Evolutionary conservation across 768 basidiomycete genomes (phyloP).

Genomic region (Botryobasidium botryosum): DNA sequence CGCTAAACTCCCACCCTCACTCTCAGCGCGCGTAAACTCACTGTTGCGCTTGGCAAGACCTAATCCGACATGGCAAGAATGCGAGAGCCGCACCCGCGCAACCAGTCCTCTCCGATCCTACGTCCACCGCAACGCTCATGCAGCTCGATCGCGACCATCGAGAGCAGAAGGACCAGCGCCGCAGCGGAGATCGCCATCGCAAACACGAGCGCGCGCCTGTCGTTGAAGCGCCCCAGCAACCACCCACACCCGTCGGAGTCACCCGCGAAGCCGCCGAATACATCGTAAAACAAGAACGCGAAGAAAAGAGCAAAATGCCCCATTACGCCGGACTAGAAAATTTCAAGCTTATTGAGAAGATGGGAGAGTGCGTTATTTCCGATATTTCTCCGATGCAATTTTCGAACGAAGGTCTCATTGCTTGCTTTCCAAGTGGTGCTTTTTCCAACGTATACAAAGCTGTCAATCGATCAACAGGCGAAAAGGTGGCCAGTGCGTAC

Average conservation of each 20-base stretch:
- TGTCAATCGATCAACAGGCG: constrained; percentile 50
- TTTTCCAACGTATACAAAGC: constrained; percentile 99
- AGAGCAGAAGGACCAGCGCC: too few relatives aligned
- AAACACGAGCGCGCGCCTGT: constrained; percentile 17
- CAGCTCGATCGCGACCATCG: constrained; percentile 13
- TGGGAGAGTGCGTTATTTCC: constrained; percentile 67
- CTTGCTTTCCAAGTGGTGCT: constrained; percentile 49
- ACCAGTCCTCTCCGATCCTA: background rate
- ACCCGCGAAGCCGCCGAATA: constrained; percentile 40
- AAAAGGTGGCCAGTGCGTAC: constrained; percentile 65
- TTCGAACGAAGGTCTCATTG: too few relatives aligned
- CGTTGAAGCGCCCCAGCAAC: constrained; percentile 13
- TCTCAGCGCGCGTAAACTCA: constrained; percentile 13
- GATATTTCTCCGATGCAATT: constrained; percentile 3
- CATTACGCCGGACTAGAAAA: constrained; percentile 67
- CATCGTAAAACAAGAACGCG: constrained; percentile 60
- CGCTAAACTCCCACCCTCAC: constrained; percentile 15
- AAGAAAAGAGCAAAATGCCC: constrained; percentile 67
- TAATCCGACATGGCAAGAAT: constrained; percentile 70
- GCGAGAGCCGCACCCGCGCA: constrained; percentile 19
- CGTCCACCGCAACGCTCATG: background rate
- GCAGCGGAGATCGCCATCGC: constrained; percentile 16
- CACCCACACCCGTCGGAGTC: too few relatives aligned
- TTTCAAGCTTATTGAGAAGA: constrained; percentile 62
- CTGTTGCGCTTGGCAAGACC: constrained; percentile 30